Conservation (phyloP, 176 grass and related monocot species). For the Oryza nivara region DNA sequence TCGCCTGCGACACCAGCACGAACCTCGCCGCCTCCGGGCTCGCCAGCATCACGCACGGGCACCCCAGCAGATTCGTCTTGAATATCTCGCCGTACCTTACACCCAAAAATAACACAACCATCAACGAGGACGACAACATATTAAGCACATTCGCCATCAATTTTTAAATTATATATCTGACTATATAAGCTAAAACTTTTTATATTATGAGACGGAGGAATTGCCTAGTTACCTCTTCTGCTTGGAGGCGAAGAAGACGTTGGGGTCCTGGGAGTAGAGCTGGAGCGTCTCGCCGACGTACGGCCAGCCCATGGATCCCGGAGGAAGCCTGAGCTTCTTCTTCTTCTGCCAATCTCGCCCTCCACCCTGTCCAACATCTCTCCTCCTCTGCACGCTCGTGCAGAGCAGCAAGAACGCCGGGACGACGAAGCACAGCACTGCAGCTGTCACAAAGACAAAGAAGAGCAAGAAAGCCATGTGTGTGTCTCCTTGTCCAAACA, state of each 20-base stretch:
- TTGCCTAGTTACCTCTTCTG: slow-evolving; percentile 38
- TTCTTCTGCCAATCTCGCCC: no score
- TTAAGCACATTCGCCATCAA: not conserved
- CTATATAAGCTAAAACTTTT: no score
- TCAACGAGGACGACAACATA: not conserved
- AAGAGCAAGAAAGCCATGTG: slow-evolving; percentile 37
- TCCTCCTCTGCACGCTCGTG: not conserved
- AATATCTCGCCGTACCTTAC: slow-evolving; percentile 67
- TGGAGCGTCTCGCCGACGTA: slow-evolving; percentile 67
- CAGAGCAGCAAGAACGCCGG: not conserved
- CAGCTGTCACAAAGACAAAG: not conserved
- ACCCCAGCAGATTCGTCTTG: slow-evolving; percentile 62
- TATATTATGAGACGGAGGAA: no score
- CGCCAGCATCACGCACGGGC: slow-evolving; percentile 72
- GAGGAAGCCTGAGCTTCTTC: slow-evolving; percentile 45
- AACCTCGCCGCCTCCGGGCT: slow-evolving; percentile 62
- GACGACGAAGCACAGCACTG: not conserved
- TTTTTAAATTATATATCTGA: no score
- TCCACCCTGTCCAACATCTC: not conserved
- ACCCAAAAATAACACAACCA: not conserved
- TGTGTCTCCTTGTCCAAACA: not conserved
- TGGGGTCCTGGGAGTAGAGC: slow-evolving; percentile 59
- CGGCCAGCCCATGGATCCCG: slow-evolving; percentile 64
- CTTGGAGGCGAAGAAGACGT: slow-evolving; percentile 55
- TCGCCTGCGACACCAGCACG: slow-evolving; percentile 64